Conservation (phyloP, 116 monocot species). For the Trichopus zeylanicus region DNA sequence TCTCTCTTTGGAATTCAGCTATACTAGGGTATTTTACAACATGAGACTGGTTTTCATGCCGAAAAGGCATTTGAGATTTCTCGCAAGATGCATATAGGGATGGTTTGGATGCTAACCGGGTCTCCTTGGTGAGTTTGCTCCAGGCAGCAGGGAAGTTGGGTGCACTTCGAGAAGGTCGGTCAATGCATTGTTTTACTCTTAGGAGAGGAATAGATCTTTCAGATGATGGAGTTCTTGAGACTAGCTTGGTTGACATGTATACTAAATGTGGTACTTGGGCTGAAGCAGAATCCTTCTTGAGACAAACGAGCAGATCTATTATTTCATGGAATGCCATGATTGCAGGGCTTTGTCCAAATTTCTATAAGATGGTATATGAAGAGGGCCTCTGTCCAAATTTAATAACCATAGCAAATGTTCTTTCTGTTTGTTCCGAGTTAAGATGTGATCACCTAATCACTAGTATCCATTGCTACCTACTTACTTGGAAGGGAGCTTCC, state of each 20-base stretch:
- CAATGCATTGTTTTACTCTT: slow-evolving; percentile 35
- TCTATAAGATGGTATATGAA: slow-evolving; percentile 23
- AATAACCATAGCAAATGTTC: slow-evolving; percentile 48
- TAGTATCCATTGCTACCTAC: slow-evolving; percentile 36
- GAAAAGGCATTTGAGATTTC: slow-evolving; percentile 27
- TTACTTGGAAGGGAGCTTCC: slow-evolving; percentile 37
- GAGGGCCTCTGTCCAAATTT: slow-evolving; percentile 29
- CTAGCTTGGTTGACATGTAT: slow-evolving; percentile 42
- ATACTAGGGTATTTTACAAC: slow-evolving; percentile 43
- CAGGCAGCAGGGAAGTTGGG: slow-evolving; percentile 22
- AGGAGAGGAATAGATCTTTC: slow-evolving; percentile 24
- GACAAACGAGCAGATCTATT: slow-evolving; percentile 12
- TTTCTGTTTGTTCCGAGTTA: slow-evolving; percentile 43
- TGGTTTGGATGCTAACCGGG: slow-evolving; percentile 31
- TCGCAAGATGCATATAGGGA: slow-evolving; percentile 24
- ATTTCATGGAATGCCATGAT: slow-evolving; percentile 47
- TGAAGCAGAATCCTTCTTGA: slow-evolving; percentile 16
- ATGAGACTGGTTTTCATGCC: slow-evolving; percentile 8
- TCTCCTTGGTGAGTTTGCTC: slow-evolving; percentile 47
- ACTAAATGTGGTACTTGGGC: slow-evolving; percentile 17
- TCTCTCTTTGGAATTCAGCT: slow-evolving; percentile 62
- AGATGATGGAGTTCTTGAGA: slow-evolving; percentile 41
- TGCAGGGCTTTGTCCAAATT: slow-evolving; percentile 26
- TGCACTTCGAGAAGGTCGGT: slow-evolving; percentile 28
- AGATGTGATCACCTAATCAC: slow-evolving; percentile 13